A percentile compares a stretch with the other conserved stretches of the same genome.
These are phyloP conservation scores for Ceratorhiza oryzae-sativae DNA, from an alignment of 1,284 basidiomycete genomes.

Conservation along the genomic window DNA sequence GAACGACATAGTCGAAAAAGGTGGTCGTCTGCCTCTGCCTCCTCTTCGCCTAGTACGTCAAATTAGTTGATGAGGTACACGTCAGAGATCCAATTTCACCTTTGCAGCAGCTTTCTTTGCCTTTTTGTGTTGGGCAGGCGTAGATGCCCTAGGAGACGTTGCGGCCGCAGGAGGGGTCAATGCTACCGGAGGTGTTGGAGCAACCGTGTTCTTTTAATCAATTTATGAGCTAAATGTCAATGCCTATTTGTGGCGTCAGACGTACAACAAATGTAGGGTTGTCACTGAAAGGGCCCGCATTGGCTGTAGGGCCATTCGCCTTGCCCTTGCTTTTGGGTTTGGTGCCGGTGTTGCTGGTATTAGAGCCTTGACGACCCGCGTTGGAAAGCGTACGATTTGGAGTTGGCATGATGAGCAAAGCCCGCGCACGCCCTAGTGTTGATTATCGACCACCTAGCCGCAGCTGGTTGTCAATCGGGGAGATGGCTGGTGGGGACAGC, in stretches of 20 bases:
- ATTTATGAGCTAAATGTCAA: not conserved
- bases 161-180: not conserved
- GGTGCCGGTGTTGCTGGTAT: not conserved
- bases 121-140: slow-evolving; percentile 47
- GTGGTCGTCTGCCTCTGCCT: slow-evolving; percentile 24
- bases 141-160: slow-evolving; percentile 42
- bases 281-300: slow-evolving; percentile 23
- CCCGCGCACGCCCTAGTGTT: not conserved
- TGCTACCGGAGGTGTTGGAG: too few species aligned
- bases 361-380: slow-evolving; percentile 6
- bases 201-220: not conserved
- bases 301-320: not conserved
- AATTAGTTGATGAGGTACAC: not conserved
- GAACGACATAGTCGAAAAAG: slow-evolving; percentile 22
- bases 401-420: slow-evolving; percentile 17
- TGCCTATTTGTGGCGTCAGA: not conserved
- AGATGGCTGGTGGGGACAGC: not conserved
- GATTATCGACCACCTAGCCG: not conserved
- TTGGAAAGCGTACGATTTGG: slow-evolving; percentile 7
- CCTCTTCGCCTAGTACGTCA: not conserved
- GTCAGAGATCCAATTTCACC: slow-evolving; percentile 2
- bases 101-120: slow-evolving; percentile 41
- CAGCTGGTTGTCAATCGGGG: not conserved
- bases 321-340: slow-evolving; percentile 33
- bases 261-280: slow-evolving; percentile 10